Evolutionary conservation across 768 basidiomycete species (phyloP).

Genomic region (Clitopilus passeckerianus): DNA sequence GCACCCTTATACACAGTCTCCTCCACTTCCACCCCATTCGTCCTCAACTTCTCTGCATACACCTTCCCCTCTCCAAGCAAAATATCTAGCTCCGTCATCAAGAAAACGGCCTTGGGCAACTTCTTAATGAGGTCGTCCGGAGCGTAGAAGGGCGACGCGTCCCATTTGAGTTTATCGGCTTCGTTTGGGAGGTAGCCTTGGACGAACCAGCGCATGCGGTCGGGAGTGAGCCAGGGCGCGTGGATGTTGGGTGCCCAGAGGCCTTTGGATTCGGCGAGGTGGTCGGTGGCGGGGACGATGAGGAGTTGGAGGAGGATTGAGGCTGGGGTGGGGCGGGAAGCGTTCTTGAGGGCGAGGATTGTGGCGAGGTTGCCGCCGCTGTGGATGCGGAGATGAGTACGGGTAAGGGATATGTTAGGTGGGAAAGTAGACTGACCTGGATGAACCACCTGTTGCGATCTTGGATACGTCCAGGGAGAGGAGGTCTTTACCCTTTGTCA

Average conservation of each 20-base stretch:
- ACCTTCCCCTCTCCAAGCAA: constrained; percentile 60
- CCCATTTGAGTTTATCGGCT: constrained; percentile 59
- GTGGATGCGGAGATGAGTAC: background rate
- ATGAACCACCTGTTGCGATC: constrained; percentile 71
- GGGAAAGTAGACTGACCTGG: constrained; percentile 38
- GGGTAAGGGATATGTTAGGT: background rate
- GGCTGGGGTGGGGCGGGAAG: constrained; percentile 26
- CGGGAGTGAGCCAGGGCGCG: constrained; percentile 55
- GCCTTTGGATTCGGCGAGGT: constrained; percentile 19
- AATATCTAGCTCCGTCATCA: constrained; percentile 61
- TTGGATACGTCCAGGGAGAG: constrained; percentile 45
- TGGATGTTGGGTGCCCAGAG: constrained; percentile 56
- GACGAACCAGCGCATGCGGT: constrained; percentile 72
- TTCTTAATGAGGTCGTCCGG: constrained; percentile 46
- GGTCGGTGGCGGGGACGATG: constrained; percentile 70
- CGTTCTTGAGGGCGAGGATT: constrained; percentile 60
- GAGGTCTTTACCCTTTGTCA: constrained; percentile 36
- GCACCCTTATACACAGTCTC: constrained; percentile 55
- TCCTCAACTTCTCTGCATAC: constrained; percentile 53
- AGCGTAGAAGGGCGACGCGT: constrained; percentile 68
- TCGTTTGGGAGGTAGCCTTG: constrained; percentile 62
- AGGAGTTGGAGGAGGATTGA: constrained; percentile 58
- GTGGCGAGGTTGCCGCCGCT: constrained; percentile 73
- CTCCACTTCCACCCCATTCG: constrained; percentile 48
- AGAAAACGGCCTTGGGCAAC: constrained; percentile 57